A percentile compares a stretch with the other conserved stretches of the same genome.
phyloP scores from a whole-genome alignment of 2,329 filamentous ascomycete genomes.

The Xylaria multiplex region DNA sequence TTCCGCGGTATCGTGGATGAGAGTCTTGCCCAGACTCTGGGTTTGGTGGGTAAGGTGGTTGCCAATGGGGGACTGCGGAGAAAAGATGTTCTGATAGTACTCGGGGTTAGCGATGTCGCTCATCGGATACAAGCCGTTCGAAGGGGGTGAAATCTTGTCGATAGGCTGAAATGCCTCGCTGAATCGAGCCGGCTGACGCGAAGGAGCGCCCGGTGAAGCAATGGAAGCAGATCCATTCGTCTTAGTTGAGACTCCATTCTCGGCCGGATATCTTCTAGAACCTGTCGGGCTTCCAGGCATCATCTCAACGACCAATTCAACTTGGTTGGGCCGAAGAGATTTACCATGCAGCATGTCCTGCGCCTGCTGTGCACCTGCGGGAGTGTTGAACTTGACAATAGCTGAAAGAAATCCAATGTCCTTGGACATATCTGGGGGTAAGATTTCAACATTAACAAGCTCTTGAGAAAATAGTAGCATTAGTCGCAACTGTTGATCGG shows the following conservation, averaged over 20 bases:
- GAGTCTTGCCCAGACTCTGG: slow-evolving; percentile 72
- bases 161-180: slow-evolving; percentile 69
- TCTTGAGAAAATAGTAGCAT: slow-evolving; percentile 71
- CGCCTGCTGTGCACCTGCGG: slow-evolving; percentile 64
- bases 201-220: slow-evolving; percentile 58
- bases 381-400: slow-evolving; percentile 63
- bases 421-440: slow-evolving; percentile 60
- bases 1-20: slow-evolving; percentile 75
- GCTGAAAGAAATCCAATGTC: slow-evolving; percentile 64
- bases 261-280: slow-evolving; percentile 63
- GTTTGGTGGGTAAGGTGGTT: slow-evolving; percentile 72
- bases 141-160: slow-evolving; percentile 70
- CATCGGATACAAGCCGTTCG: slow-evolving; percentile 63
- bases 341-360: slow-evolving; percentile 68
- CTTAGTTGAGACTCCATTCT: slow-evolving; percentile 52
- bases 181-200: slow-evolving; percentile 68
- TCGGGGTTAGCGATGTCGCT: slow-evolving; percentile 70
- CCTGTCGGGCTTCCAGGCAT: slow-evolving; percentile 55
- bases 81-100: slow-evolving; percentile 73
- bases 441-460: slow-evolving; percentile 60
- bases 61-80: slow-evolving; percentile 77
- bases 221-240: slow-evolving; percentile 56
- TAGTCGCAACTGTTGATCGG: slow-evolving; percentile 63
- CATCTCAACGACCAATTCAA: slow-evolving; percentile 70
- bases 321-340: slow-evolving; percentile 60